These are phyloP conservation scores for Vitis rotundifolia DNA, from an alignment of 164 flowering plant species.

Conservation along the genomic window DNA sequence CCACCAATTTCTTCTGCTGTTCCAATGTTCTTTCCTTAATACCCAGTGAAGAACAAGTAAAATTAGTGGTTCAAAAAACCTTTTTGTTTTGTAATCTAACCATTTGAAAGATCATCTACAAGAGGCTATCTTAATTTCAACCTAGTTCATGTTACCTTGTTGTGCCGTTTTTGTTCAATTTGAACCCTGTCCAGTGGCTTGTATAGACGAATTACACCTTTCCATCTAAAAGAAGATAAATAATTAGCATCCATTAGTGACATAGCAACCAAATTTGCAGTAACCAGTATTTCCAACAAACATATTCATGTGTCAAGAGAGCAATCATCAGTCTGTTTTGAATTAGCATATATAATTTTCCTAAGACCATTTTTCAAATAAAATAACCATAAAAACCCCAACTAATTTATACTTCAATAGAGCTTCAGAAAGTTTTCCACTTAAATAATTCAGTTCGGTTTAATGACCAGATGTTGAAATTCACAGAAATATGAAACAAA, in stretches of 20 bases:
- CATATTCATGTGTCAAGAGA: background rate
- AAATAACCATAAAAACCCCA: too few species aligned
- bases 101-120: background rate
- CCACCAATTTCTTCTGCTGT: conserved; percentile 67
- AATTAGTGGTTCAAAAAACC: background rate
- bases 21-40: conserved; percentile 75
- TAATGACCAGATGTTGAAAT: too few species aligned
- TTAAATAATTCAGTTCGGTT: too few species aligned
- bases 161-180: conserved; percentile 61
- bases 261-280: too few species aligned
- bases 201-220: conserved; percentile 46
- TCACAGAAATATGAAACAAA: too few species aligned
- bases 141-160: conserved; percentile 54
- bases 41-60: background rate
- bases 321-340: too few species aligned
- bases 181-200: conserved; percentile 59
- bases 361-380: too few species aligned
- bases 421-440: too few species aligned
- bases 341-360: too few species aligned
- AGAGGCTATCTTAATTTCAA: background rate
- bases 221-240: conserved; percentile 57
- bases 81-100: background rate
- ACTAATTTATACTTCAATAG: too few species aligned
- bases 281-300: too few species aligned
- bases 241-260: background rate